Conservation (phyloP, 495 filamentous ascomycete genomes). For the Xylaria sp. region DNA sequence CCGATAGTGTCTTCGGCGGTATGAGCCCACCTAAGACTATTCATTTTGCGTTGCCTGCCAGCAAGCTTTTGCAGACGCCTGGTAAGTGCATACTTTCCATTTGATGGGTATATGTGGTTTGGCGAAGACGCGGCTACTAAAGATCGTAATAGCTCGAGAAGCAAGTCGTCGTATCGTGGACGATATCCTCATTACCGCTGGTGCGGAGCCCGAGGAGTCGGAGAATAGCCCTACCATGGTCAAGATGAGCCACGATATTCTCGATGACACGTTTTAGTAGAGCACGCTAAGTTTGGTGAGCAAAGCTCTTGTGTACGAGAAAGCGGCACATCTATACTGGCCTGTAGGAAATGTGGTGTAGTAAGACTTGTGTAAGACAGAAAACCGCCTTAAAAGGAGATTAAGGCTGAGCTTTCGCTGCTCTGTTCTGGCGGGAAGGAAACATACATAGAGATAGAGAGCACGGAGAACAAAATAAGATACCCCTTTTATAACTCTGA, state of each 20-base stretch:
- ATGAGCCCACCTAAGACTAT: constrained; percentile 97
- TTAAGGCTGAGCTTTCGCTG: not conserved
- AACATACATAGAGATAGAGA: not conserved
- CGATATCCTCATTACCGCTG: constrained; percentile 86
- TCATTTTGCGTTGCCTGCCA: constrained; percentile 91
- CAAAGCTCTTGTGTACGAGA: not conserved
- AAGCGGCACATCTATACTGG: not conserved
- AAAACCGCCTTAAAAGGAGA: not conserved
- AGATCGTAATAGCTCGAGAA: constrained; percentile 69
- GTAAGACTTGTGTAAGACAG: not conserved
- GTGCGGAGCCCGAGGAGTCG: constrained; percentile 64
- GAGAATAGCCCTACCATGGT: constrained; percentile 81
- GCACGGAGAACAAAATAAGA: constrained; percentile 8
- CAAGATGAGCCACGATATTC: constrained; percentile 65
- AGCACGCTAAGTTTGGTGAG: not conserved
- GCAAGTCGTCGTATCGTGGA: constrained; percentile 92
- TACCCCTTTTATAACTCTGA: constrained; percentile 6
- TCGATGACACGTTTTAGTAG: constrained; percentile 74
- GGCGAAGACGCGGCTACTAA: constrained; percentile 21
- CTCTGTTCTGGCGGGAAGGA: not conserved
- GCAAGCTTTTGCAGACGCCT: constrained; percentile 87
- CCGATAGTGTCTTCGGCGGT: constrained; percentile 62
- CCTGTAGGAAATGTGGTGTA: not conserved
- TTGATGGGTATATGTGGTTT: not conserved
- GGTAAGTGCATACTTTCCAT: constrained; percentile 60